Conservation (phyloP, 2,329 filamentous ascomycete species). For the Ophiocordyceps robertsii region DNA sequence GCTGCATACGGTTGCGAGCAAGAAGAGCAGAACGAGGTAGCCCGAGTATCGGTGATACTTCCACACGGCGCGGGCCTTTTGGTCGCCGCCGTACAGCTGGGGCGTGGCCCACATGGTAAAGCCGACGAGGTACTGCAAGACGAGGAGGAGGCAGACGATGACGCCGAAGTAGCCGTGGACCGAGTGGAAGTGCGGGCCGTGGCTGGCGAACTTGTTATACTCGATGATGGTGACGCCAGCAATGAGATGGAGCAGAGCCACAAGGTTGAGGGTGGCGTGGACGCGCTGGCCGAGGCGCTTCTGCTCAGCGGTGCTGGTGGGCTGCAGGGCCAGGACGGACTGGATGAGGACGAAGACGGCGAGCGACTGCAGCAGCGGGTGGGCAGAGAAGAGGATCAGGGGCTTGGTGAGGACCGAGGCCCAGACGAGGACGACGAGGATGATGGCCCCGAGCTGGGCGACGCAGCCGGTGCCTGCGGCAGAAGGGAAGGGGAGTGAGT, state of each 20-base stretch:
- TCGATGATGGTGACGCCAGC: constrained; percentile 61
- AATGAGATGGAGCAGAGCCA: constrained; percentile 48
- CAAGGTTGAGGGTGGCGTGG: constrained; percentile 58
- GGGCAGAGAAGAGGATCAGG: constrained; percentile 73
- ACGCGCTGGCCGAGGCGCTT: constrained; percentile 47
- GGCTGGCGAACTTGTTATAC: constrained; percentile 65
- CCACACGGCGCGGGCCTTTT: constrained; percentile 70
- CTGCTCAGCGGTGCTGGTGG: constrained; percentile 63
- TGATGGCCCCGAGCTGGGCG: constrained; percentile 64
- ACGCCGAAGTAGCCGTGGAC: constrained; percentile 75
- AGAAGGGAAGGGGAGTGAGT: not conserved
- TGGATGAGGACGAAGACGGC: constrained; percentile 66
- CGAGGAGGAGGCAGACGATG: constrained; percentile 54
- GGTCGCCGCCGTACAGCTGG: constrained; percentile 60
- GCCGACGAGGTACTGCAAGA: constrained; percentile 64
- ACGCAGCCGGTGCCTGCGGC: constrained; percentile 62
- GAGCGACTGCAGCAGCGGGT: constrained; percentile 59
- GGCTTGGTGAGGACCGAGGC: constrained; percentile 55
- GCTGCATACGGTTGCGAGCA: constrained; percentile 60
- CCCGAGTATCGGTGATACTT: constrained; percentile 78
- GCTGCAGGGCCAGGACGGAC: constrained; percentile 75
- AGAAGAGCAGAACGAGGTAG: constrained; percentile 57
- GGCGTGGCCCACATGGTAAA: constrained; percentile 73
- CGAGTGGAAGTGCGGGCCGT: constrained; percentile 62
- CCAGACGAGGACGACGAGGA: constrained; percentile 69